These are phyloP conservation scores for Heterobasidion annosum DNA, from an alignment of 1,284 basidiomycete genomes.

Conservation along the genomic window DNA sequence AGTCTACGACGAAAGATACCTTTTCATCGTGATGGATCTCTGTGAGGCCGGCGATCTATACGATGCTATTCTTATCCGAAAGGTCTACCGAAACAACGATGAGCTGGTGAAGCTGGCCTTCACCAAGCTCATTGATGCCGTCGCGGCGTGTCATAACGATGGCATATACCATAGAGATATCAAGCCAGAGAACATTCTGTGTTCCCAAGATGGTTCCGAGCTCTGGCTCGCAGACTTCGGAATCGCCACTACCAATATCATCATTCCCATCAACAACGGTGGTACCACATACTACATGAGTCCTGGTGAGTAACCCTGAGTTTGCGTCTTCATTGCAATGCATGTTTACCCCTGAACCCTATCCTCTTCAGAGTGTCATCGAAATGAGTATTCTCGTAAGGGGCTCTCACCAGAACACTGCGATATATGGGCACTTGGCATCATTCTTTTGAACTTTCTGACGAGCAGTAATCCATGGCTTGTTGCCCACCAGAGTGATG, in stretches of 20 bases:
- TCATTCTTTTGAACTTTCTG: slow-evolving; percentile 59
- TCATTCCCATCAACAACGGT: slow-evolving; percentile 41
- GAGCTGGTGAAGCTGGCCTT: slow-evolving; percentile 41
- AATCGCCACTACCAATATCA: slow-evolving; percentile 45
- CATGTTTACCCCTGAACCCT: neutral
- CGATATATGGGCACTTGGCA: slow-evolving; percentile 83
- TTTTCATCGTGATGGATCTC: slow-evolving; percentile 58
- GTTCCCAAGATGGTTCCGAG: slow-evolving; percentile 30
- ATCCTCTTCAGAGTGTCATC: slow-evolving; percentile 17
- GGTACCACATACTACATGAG: slow-evolving; percentile 53
- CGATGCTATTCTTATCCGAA: slow-evolving; percentile 44
- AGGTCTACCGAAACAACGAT: slow-evolving; percentile 39
- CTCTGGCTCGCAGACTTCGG: slow-evolving; percentile 64
- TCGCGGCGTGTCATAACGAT: slow-evolving; percentile 48
- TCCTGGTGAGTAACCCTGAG: slow-evolving; percentile 31
- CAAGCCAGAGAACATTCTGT: slow-evolving; percentile 71
- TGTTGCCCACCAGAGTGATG: slow-evolving; percentile 35
- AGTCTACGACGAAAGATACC: slow-evolving; percentile 36
- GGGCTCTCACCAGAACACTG: slow-evolving; percentile 68
- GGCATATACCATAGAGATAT: slow-evolving; percentile 66
- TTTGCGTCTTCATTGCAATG: neutral
- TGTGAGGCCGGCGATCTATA: slow-evolving; percentile 59
- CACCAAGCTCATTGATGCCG: slow-evolving; percentile 54
- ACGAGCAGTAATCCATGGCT: slow-evolving; percentile 86
- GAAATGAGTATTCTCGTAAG: slow-evolving; percentile 11